phyloP scores from a whole-genome alignment of 352 stramenopile genomes.

The Phytophthora crassamura region DNA sequence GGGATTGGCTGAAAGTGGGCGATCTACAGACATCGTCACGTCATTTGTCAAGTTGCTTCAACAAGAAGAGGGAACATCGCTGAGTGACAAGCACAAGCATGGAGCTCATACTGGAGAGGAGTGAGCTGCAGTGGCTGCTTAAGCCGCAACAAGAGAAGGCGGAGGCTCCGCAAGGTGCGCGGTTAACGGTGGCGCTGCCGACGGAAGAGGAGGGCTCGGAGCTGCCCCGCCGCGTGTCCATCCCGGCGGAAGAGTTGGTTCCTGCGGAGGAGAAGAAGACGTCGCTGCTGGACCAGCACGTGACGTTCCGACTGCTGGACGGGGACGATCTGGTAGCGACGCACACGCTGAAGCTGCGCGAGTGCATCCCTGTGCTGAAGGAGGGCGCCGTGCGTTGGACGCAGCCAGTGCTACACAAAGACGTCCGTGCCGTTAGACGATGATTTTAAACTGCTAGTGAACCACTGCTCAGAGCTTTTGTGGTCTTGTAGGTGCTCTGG shows the following conservation, averaged over 20 bases:
- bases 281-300: constrained; percentile 42
- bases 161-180: constrained; percentile 1
- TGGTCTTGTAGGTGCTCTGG: constrained; percentile 29
- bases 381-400: constrained; percentile 55
- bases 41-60: constrained; percentile 30
- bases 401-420: constrained; percentile 35
- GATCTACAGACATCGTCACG: background rate
- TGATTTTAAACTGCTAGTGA: background rate
- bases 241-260: constrained; percentile 33
- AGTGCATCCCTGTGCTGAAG: constrained; percentile 59
- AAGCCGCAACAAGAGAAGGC: constrained; percentile 22
- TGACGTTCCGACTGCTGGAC: constrained; percentile 51
- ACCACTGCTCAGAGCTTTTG: background rate
- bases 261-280: constrained; percentile 35
- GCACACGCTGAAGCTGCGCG: constrained; percentile 45
- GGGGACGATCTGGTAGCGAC: constrained; percentile 37
- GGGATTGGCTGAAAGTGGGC: background rate
- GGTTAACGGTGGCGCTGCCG: constrained; percentile 29
- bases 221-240: constrained; percentile 47
- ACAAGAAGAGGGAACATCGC: constrained; percentile 20
- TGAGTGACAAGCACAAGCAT: constrained; percentile 25
- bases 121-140: constrained; percentile 40
- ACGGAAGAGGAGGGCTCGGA: constrained; percentile 19
- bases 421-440: constrained; percentile 27
- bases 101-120: constrained; percentile 42